Base-by-base conservation (phyloP, 345 rosid species). In the Dovyalis caffra region DNA sequence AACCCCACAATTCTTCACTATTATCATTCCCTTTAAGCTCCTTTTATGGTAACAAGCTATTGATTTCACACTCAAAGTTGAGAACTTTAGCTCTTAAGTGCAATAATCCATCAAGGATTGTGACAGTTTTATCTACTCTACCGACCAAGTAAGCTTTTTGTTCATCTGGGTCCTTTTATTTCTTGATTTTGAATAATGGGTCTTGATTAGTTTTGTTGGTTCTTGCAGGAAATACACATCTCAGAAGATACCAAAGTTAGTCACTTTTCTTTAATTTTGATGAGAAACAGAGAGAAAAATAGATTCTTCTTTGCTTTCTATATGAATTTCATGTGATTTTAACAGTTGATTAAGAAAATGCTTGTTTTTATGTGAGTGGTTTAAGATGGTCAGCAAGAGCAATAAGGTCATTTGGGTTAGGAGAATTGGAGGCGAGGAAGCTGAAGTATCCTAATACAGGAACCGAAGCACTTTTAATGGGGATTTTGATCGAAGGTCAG, bases 381-480 rank as follows among this genome's bases (percentile, higher is more conserved):
- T 56, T 56, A 82, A 92, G 97, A 83, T 95, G 99, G 99, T 92
- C 97, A 6, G 91, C 95, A 11, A 92, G 97, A 80, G 91, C 92
- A 8, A 90, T 92, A 35, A 92, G 86, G 77, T 82, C 99, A 25
- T 89, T 89, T 83, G 92, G 88, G 23, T 83, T 95, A 90, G 99
- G 84, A 45, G 91, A 90, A 78, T 71, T 92, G 88, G 97, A 95
- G 71, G 92, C 97, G 29, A 92, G 94, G 92, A 95, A 95, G 83
- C 81, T 95, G 74, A 91, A 92, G 86, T 91, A 95, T 86, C 92
- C 94, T 1, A 82, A 66, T 58, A 88, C 95, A 0, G 97, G 97
- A 20, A 91, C 95, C 1, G 99, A 95, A 86, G 86, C 93, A 8
- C 86, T 95, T 83, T 86, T 95, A 23, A 85, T 89, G 94, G 99